Conservation (phyloP, 371 early-diverging fungal species). For the Gilbertella persicaria region DNA sequence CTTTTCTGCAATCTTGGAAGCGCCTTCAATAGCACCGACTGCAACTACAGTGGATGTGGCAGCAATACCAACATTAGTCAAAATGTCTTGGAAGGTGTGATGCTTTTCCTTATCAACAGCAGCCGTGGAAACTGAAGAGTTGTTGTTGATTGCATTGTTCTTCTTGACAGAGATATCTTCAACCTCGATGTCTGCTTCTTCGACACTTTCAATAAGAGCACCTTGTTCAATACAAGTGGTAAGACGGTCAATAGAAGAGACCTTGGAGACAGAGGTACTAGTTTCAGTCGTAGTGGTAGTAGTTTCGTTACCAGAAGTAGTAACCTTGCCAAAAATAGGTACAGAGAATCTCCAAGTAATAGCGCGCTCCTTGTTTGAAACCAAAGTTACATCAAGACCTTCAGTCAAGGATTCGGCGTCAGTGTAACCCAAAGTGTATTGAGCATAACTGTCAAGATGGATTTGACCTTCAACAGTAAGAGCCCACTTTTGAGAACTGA, state of each 20-base stretch:
- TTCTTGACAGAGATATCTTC: slow-evolving; percentile 29
- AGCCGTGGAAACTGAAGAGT: not conserved
- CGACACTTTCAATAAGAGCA: slow-evolving; percentile 30
- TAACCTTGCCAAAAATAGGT: slow-evolving; percentile 41
- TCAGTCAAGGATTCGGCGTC: slow-evolving; percentile 12
- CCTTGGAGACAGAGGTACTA: slow-evolving; percentile 1
- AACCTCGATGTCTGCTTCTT: slow-evolving; percentile 24
- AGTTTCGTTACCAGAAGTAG: not conserved
- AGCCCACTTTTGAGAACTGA: slow-evolving; percentile 39
- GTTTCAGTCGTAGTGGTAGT: slow-evolving; percentile 5
- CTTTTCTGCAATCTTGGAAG: slow-evolving; percentile 19
- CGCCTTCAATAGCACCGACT: slow-evolving; percentile 15
- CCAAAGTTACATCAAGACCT: slow-evolving; percentile 10
- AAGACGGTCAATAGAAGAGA: slow-evolving; percentile 19
- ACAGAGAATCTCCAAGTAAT: slow-evolving; percentile 44
- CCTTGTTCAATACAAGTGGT: slow-evolving; percentile 28
- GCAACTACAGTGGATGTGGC: slow-evolving; percentile 18
- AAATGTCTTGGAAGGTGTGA: slow-evolving; percentile 19
- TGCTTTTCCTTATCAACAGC: slow-evolving; percentile 13
- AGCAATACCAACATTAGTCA: slow-evolving; percentile 26
- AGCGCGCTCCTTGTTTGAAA: slow-evolving; percentile 5
- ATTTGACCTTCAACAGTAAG: slow-evolving; percentile 41
- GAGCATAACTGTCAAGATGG: slow-evolving; percentile 32
- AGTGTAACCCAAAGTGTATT: slow-evolving; percentile 30
- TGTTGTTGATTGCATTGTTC: slow-evolving; percentile 5